Percentiles rank a stretch among this genome's conserved stretches.
Conservation (phyloP, 2,329 filamentous ascomycete genomes). For the Penicillium sp. region DNA sequence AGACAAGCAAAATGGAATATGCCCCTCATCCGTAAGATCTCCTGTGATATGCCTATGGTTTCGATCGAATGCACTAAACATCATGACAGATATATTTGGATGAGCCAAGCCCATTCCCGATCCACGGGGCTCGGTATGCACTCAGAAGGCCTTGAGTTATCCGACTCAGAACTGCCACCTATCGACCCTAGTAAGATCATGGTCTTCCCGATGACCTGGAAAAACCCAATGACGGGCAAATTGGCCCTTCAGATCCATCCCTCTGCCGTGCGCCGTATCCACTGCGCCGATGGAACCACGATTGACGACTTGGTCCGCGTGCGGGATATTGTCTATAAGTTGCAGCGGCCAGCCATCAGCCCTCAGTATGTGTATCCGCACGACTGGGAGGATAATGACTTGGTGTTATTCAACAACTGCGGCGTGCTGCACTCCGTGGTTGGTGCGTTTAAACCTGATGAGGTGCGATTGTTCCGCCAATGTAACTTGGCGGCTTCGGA, state of each 20-base stretch:
- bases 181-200: slow-evolving; percentile 68
- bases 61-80: not conserved
- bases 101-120: slow-evolving; percentile 66
- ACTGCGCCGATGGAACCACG: slow-evolving; percentile 64
- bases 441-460: slow-evolving; percentile 70
- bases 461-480: slow-evolving; percentile 73
- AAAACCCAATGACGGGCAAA: slow-evolving; percentile 68
- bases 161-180: slow-evolving; percentile 60
- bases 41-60: not conserved
- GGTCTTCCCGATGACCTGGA: slow-evolving; percentile 74
- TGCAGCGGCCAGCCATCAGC: slow-evolving; percentile 72
- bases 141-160: slow-evolving; percentile 64
- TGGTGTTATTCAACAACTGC: slow-evolving; percentile 77
- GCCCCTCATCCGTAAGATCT: slow-evolving; percentile 65
- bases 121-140: slow-evolving; percentile 70
- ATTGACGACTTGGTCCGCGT: slow-evolving; percentile 68
- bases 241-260: slow-evolving; percentile 74
- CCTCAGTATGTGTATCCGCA: slow-evolving; percentile 69
- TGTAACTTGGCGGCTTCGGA: slow-evolving; percentile 67
- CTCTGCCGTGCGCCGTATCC: slow-evolving; percentile 67
- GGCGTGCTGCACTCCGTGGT: slow-evolving; percentile 74
- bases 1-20: slow-evolving; percentile 69
- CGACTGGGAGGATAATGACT: slow-evolving; percentile 74
- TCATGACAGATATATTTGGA: slow-evolving; percentile 64
- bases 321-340: slow-evolving; percentile 66